A percentile compares a stretch with the other conserved stretches of the same genome.
Evolutionary conservation across 2,329 filamentous ascomycete species (phyloP).

Genomic region (Sclerotinia minor): DNA sequence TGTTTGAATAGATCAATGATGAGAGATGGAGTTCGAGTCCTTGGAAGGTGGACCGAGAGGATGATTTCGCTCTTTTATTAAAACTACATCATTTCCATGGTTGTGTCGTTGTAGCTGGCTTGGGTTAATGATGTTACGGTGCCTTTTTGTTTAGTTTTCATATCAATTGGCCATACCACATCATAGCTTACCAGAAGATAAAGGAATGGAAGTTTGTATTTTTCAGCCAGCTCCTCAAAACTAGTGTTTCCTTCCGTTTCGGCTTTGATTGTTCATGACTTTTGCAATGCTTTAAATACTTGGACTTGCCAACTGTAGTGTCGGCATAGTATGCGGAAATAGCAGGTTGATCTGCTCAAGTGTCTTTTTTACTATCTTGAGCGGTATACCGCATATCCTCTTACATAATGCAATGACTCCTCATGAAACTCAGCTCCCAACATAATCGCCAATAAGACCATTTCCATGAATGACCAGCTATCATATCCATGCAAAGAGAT

Average conservation of each 20-base stretch:
- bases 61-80: too few relatives aligned
- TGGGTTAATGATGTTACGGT: too few relatives aligned
- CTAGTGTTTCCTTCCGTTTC: not conserved
- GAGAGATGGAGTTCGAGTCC: too few relatives aligned
- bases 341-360: not conserved
- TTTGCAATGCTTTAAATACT: not conserved
- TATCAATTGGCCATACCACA: too few relatives aligned
- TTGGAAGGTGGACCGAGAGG: too few relatives aligned
- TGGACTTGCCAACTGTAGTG: not conserved
- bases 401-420: not conserved
- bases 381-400: not conserved
- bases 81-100: too few relatives aligned
- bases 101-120: too few relatives aligned
- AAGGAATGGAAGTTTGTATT: too few relatives aligned
- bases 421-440: not conserved
- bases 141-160: too few relatives aligned
- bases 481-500: not conserved
- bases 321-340: not conserved
- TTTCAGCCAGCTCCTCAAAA: not conserved
- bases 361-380: not conserved
- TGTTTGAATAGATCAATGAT: too few relatives aligned
- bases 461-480: not conserved
- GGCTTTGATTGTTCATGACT: not conserved
- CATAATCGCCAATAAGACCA: not conserved
- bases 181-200: too few relatives aligned